Conservation (phyloP, 75 land plant genomes). For the Pinus taeda region DNA sequence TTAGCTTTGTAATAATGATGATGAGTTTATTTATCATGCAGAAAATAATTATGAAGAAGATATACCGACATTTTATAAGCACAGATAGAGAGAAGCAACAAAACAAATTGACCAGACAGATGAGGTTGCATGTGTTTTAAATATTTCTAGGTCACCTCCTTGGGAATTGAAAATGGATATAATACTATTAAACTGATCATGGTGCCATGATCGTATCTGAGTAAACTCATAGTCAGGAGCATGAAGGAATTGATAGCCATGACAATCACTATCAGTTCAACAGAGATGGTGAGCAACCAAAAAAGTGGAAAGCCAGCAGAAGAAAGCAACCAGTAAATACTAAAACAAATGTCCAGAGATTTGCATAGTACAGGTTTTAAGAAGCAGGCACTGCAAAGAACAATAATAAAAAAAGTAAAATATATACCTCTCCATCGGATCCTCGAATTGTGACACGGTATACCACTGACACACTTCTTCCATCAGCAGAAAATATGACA, state of each 20-base stretch:
- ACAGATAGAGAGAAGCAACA: background rate
- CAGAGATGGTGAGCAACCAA: background rate
- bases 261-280: background rate
- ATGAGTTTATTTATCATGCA: background rate
- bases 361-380: background rate
- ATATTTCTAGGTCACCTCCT: background rate
- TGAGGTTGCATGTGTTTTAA: background rate
- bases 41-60: background rate
- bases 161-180: background rate
- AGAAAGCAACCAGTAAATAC: background rate
- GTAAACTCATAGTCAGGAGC: background rate
- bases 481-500: conserved; percentile 76
- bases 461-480: conserved; percentile 76
- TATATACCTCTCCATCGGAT: conserved; percentile 89
- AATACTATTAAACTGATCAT: background rate
- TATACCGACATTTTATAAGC: background rate
- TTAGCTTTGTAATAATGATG: no score
- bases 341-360: background rate
- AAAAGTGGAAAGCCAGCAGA: background rate
- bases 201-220: background rate
- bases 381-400: background rate
- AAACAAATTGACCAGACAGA: no score
- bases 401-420: background rate
- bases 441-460: conserved; percentile 93
- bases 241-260: background rate